Evolutionary conservation across 2,329 filamentous ascomycete species (phyloP).

Genomic region (Aspergillus sp.): DNA sequence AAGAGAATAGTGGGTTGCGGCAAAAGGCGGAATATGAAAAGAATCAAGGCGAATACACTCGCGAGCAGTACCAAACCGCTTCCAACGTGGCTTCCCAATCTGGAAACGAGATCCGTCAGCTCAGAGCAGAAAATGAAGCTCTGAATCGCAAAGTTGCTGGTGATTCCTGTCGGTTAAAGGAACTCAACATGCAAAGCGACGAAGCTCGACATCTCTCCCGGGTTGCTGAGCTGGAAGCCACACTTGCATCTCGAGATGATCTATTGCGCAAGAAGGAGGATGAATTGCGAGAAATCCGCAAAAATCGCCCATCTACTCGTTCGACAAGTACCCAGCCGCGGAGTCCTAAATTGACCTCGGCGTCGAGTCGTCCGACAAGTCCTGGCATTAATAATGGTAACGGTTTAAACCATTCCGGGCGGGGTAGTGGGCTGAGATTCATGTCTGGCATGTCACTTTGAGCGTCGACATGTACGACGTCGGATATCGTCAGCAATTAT

Average conservation of each 20-base stretch:
- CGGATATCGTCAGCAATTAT: neutral
- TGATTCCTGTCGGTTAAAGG: conserved; percentile 33
- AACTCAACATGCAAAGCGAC: conserved; percentile 32
- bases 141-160: conserved; percentile 33
- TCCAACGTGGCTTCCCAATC: conserved; percentile 41
- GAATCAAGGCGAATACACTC: conserved; percentile 42
- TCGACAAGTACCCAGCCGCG: conserved; percentile 40
- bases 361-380: conserved; percentile 35
- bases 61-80: conserved; percentile 44
- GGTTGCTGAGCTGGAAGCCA: conserved; percentile 34
- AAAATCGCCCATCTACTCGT: conserved; percentile 38
- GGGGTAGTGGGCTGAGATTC: conserved; percentile 35
- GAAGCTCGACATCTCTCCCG: conserved; percentile 30
- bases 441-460: conserved; percentile 27
- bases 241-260: conserved; percentile 31
- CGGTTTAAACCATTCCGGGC: conserved; percentile 22
- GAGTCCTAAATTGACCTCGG: conserved; percentile 33
- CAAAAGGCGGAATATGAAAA: conserved; percentile 37
- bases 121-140: conserved; percentile 32
- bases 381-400: conserved; percentile 29
- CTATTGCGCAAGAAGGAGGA: conserved; percentile 40
- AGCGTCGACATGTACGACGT: neutral
- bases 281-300: conserved; percentile 40
- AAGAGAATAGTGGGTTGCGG: conserved; percentile 30
- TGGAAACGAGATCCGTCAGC: conserved; percentile 31